Conservation (phyloP, 441 rosid species). For the Geranium incanum region DNA sequence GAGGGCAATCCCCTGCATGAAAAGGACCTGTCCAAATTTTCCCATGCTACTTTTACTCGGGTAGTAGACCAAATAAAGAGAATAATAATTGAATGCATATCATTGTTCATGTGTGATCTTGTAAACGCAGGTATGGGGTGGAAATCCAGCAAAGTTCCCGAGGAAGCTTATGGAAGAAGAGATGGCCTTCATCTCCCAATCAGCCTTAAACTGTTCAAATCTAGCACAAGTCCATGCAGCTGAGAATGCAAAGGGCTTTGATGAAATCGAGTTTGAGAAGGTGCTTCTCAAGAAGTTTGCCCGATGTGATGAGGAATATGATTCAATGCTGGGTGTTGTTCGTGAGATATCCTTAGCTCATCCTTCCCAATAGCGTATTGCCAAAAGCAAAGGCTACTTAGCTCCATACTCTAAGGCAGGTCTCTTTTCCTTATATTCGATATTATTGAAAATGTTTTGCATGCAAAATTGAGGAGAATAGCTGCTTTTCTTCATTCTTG, state of each 20-base stretch:
- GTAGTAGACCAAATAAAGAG: neutral
- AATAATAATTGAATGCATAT: neutral
- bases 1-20: neutral
- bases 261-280: slow-evolving; percentile 82
- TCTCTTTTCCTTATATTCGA: neutral
- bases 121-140: slow-evolving; percentile 1
- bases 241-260: slow-evolving; percentile 76
- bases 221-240: slow-evolving; percentile 9
- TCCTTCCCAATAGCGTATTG: neutral
- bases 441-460: neutral
- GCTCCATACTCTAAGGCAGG: neutral
- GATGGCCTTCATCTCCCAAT: slow-evolving; percentile 40
- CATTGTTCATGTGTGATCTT: neutral
- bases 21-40: neutral
- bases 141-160: slow-evolving; percentile 7
- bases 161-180: slow-evolving; percentile 29
- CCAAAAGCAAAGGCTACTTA: neutral
- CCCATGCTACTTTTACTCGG: neutral
- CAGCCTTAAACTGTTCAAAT: neutral
- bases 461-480: neutral
- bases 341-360: neutral
- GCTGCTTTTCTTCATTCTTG: neutral
- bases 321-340: slow-evolving; percentile 69
- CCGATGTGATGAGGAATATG: slow-evolving; percentile 63
- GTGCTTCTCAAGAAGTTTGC: slow-evolving; percentile 74